A percentile compares a stretch with the other conserved stretches of the same genome.
These are phyloP conservation scores for Crucibulum parvulum DNA, from an alignment of 1,284 basidiomycete genomes.

Conservation along the genomic window DNA sequence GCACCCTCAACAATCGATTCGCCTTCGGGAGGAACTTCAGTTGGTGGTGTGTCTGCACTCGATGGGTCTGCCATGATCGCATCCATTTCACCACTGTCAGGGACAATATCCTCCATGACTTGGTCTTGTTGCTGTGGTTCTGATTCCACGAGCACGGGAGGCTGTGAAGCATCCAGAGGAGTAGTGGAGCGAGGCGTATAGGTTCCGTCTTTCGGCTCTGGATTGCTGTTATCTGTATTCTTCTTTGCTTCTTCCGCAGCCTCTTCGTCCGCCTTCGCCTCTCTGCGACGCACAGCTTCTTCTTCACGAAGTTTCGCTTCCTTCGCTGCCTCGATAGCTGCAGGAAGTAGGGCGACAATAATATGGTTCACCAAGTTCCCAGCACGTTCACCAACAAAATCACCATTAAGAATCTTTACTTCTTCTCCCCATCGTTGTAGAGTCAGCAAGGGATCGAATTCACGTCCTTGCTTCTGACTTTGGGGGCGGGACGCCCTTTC, in stretches of 20 bases:
- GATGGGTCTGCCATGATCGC: conserved; percentile 48
- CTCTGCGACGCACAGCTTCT: conserved; percentile 53
- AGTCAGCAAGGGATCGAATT: conserved; percentile 83
- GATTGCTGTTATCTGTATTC: not conserved
- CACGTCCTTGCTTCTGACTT: conserved; percentile 55
- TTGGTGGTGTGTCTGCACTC: not conserved
- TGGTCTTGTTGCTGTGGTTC: conserved; percentile 21
- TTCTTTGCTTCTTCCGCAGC: conserved; percentile 19
- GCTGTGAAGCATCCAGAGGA: not conserved
- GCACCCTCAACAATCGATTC: conserved; percentile 12
- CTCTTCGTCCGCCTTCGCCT: conserved; percentile 36
- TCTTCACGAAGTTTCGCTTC: conserved; percentile 60
- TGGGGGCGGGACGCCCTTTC: conserved; percentile 60
- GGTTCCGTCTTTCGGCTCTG: conserved; percentile 3
- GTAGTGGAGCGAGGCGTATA: too few relatives aligned
- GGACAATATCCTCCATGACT: conserved; percentile 29
- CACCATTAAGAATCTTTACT: conserved; percentile 81
- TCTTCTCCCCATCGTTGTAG: conserved; percentile 93
- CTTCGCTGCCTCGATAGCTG: conserved; percentile 70
- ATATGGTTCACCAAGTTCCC: conserved; percentile 78
- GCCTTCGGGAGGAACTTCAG: conserved; percentile 3
- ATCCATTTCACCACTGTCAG: conserved; percentile 36
- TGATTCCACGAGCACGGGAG: conserved; percentile 3
- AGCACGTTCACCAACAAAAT: conserved; percentile 73
- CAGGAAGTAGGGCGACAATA: conserved; percentile 82